These are phyloP conservation scores for Rhodocollybia butyracea DNA, from an alignment of 768 basidiomycete genomes.

Conservation along the genomic window DNA sequence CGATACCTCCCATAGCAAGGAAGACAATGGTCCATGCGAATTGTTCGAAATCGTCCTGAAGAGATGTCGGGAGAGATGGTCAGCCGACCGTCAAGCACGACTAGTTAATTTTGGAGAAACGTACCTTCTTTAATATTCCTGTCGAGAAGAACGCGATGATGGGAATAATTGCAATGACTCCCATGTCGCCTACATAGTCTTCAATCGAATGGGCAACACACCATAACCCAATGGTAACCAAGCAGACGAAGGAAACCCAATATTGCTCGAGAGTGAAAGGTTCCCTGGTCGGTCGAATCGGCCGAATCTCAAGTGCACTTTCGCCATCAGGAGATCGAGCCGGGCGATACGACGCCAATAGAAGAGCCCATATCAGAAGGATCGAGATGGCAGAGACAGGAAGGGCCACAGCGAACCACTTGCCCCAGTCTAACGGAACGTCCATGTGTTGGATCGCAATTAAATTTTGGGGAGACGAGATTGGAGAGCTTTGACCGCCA, in stretches of 20 bases:
- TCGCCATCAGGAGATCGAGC: slow-evolving; percentile 68
- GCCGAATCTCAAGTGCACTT: slow-evolving; percentile 77
- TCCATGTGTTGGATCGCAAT: slow-evolving; percentile 91
- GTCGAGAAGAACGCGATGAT: slow-evolving; percentile 93
- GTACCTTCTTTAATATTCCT: slow-evolving; percentile 85
- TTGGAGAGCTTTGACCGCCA: slow-evolving; percentile 95
- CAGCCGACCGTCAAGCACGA: slow-evolving; percentile 3
- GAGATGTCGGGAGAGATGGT: background rate
- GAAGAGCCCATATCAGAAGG: slow-evolving; percentile 86
- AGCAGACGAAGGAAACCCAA: slow-evolving; percentile 82
- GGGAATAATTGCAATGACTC: slow-evolving; percentile 91
- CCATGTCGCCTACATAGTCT: slow-evolving; percentile 88
- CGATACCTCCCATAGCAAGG: slow-evolving; percentile 97
- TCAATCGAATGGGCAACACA: slow-evolving; percentile 82
- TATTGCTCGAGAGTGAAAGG: slow-evolving; percentile 81
- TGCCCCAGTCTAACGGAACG: slow-evolving; percentile 78
- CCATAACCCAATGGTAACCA: slow-evolving; percentile 87
- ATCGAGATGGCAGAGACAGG: slow-evolving; percentile 89
- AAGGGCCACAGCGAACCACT: slow-evolving; percentile 92
- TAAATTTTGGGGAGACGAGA: slow-evolving; percentile 96
- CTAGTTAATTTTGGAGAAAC: background rate
- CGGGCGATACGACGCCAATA: slow-evolving; percentile 80
- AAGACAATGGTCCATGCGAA: slow-evolving; percentile 95
- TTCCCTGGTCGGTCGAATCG: slow-evolving; percentile 82
- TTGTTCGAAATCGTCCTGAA: slow-evolving; percentile 90